phyloP scores from a whole-genome alignment of 1,284 basidiomycete genomes.

The Ceratobasidium sp. region DNA sequence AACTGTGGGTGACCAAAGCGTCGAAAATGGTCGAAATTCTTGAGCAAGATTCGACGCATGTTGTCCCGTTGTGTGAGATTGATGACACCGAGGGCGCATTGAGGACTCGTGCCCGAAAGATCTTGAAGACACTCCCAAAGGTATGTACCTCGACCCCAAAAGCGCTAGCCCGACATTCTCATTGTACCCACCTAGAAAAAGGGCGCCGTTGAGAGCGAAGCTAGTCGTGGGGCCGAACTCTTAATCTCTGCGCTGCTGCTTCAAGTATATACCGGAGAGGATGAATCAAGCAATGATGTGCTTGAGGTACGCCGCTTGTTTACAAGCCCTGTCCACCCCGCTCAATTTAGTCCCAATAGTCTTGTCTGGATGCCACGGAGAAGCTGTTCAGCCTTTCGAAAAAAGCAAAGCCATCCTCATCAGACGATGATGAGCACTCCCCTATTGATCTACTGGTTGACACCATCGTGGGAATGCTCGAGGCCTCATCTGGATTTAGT shows the following conservation, averaged over 20 bases:
- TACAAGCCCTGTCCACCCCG: slow-evolving; percentile 9
- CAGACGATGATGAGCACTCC: slow-evolving; percentile 60
- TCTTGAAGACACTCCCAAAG: slow-evolving; percentile 61
- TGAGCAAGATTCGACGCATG: slow-evolving; percentile 77
- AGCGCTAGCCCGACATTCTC: slow-evolving; percentile 14
- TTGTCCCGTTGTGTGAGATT: slow-evolving; percentile 64
- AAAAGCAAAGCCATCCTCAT: slow-evolving; percentile 60
- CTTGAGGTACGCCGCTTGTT: slow-evolving; percentile 66
- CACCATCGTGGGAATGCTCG: slow-evolving; percentile 87
- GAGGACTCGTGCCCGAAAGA: slow-evolving; percentile 62
- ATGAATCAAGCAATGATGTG: slow-evolving; percentile 61
- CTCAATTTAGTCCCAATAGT: slow-evolving; percentile 29
- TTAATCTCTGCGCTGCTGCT: slow-evolving; percentile 75
- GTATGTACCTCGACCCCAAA: slow-evolving; percentile 48
- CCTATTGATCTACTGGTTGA: slow-evolving; percentile 90
- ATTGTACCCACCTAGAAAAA: neutral
- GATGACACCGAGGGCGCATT: slow-evolving; percentile 68
- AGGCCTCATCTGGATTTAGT: slow-evolving; percentile 85
- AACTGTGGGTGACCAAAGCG: slow-evolving; percentile 82
- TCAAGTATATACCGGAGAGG: slow-evolving; percentile 74
- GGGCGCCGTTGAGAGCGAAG: slow-evolving; percentile 3
- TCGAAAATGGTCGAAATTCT: slow-evolving; percentile 69
- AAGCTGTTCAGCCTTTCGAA: slow-evolving; percentile 55
- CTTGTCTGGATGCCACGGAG: slow-evolving; percentile 52
- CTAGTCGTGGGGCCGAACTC: slow-evolving; percentile 70